Evolutionary conservation across 2,329 filamentous ascomycete species (phyloP), one percentile per base, ranked within the genome.

Genomic region (Bipolaris gigantea): DNA sequence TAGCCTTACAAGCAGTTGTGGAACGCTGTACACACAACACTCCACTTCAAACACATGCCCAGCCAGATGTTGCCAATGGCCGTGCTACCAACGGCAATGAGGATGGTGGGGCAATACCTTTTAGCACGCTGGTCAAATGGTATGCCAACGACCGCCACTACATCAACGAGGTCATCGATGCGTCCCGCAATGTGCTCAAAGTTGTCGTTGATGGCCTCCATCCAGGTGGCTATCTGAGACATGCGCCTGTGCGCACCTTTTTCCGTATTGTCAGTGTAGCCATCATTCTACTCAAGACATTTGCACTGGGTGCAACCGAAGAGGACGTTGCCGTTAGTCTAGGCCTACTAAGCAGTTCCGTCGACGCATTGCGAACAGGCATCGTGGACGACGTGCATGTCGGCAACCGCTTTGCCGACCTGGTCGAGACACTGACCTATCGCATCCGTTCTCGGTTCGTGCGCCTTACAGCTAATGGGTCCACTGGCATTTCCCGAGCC

Each of bases 1-100:
- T 99, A 2, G 92, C 92, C 2, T 79, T 99, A 2, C 94, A 99
- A 76, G 94, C 94, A 19, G 92, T 97, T 3, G 91, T 97, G 5
- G 93, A 97, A 75, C 85, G 92, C 56, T 96, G 90, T 75, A 93
- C 91, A 6, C 92, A 83, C 56, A 89, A 92, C 60, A 86, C 87
- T 2, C 73, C 63, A 53, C 69, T 69, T 33, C 73, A 72, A 44
- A 66, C 65, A 41, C 70, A 63, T 62, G 75, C 63, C 41, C 71
- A 63, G 35, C 66, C 64, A 8, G 65, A 70, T 41, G 64, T 65
- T 16, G 25, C 44, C 33, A 51, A 58, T 41, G 52, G 63, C 36
- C 70, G 18, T 51, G 55, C 45, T 21, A 47, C 60, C 2, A 66
- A 71, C 6, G 62, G 59, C 2, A 59, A 51, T 25, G 61, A 59